phyloP scores from a whole-genome alignment of 106 monocot species.

The Platanthera guangdongensis region DNA sequence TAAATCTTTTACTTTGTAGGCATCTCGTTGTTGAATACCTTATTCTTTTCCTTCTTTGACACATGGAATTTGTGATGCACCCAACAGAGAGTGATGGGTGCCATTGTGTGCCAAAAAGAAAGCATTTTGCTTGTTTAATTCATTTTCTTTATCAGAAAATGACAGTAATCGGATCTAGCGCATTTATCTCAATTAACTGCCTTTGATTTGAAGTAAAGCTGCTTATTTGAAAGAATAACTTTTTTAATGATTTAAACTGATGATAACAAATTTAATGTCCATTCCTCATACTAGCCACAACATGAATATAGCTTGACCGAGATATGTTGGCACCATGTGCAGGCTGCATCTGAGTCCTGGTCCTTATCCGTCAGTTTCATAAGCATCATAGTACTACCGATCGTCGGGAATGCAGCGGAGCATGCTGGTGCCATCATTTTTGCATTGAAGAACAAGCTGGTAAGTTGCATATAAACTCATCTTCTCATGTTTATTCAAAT shows the following conservation, averaged over 20 bases:
- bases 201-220: background rate
- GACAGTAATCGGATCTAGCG: background rate
- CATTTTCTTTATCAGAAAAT: background rate
- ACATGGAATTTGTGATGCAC: background rate
- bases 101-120: background rate
- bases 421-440: constrained; percentile 72
- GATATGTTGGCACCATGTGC: background rate
- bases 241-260: background rate
- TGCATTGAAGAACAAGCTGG: constrained; percentile 59
- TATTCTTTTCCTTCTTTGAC: background rate
- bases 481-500: background rate
- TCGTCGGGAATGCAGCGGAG: constrained; percentile 67
- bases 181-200: background rate
- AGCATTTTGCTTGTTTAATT: background rate
- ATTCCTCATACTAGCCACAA: background rate
- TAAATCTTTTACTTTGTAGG: background rate
- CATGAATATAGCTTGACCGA: background rate
- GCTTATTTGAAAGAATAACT: background rate
- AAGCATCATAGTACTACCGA: constrained; percentile 56
- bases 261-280: background rate
- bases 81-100: background rate
- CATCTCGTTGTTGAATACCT: background rate
- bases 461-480: constrained; percentile 13
- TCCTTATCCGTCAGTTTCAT: constrained; percentile 53
- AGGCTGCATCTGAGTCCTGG: constrained; percentile 54